Evolutionary conservation across 495 filamentous ascomycete species (phyloP), one percentile per base, ranked within the genome.

Genomic region (Aspergillus kassunensis): DNA sequence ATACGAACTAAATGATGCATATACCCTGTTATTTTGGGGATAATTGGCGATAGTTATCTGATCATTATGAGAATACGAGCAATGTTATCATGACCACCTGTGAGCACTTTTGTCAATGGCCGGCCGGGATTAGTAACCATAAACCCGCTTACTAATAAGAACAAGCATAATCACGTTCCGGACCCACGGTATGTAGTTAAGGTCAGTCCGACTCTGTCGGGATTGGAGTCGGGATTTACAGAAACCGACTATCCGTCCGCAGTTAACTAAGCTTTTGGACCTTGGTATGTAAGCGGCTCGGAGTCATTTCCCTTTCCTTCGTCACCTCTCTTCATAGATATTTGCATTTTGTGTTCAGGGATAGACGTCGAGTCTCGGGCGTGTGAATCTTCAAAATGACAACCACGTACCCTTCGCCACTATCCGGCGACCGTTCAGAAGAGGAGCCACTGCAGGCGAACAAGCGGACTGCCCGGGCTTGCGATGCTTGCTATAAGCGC

Each of bases 401-500:
- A 23, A 5, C 13, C 24, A 63, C 58, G 61, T 58, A 63, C 49
- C 61, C 44, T 11, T 58, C 61, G n/a, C 61, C 61, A 11, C 49
- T 37, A 8, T 58, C 57, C 7, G 53, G 37, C 7, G 57, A 50
- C 18, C 51, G 44, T 35, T 54, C 61, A 18, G 61, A 58, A n/a
- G 55, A 58, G 20, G 61, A 63, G 18, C 16, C 40, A 9, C 46
- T 10, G 13, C 43, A 34, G 12, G 2, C 45, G 18, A 56, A 55
- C 9, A 70, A 62, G 58, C 68, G 71, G 39, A 70, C 65, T 2
- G 57, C 63, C 15, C 62, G 74, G 31, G 77, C 77, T 6, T 80
- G 77, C 52, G 77, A 80, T 42, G 69, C 74, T 5, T 80, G 77
- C 44, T 76, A 75, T 43, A 72, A 59, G 51, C 56, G 74, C 53